phyloP scores from a whole-genome alignment of 345 rosid species.

The Isatis tinctoria region DNA sequence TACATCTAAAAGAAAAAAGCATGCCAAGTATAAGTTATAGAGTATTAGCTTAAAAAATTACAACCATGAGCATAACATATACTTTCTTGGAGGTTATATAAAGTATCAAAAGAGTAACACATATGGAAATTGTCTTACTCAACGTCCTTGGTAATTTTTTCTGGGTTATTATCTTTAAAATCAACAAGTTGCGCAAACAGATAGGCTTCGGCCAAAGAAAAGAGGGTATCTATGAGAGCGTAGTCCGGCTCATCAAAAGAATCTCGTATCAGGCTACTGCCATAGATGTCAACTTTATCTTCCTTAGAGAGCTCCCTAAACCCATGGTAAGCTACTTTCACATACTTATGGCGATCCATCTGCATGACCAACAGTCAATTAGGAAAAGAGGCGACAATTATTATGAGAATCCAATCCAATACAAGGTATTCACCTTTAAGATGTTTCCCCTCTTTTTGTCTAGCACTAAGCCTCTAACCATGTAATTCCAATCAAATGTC shows the following conservation, averaged over 20 bases:
- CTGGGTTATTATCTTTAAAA: conserved; percentile 77
- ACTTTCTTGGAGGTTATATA: neutral
- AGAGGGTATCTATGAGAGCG: conserved; percentile 94
- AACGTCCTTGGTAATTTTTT: conserved; percentile 46
- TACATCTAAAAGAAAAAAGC: neutral
- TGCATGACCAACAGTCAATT: conserved; percentile 29
- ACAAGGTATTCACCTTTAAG: conserved; percentile 54
- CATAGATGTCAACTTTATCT: conserved; percentile 81
- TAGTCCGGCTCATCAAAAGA: conserved; percentile 95
- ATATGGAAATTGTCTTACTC: conserved; percentile 53
- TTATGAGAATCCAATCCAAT: neutral
- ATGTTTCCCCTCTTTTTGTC: conserved; percentile 98
- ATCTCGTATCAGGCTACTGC: conserved; percentile 77
- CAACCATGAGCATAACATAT: neutral
- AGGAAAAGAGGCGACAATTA: neutral
- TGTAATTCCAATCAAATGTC: conserved; percentile 91
- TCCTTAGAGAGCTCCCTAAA: conserved; percentile 88
- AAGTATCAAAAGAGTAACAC: neutral
- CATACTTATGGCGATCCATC: conserved; percentile 99
- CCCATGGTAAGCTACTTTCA: conserved; percentile 97
- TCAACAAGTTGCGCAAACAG: conserved; percentile 96
- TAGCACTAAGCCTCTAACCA: conserved; percentile 96
- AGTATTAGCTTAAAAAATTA: neutral
- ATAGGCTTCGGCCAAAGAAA: conserved; percentile 94
- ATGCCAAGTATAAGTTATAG: neutral